Evolutionary conservation across 2,329 filamentous ascomycete genomes (phyloP).

Genomic region (Diplodia seriata): DNA sequence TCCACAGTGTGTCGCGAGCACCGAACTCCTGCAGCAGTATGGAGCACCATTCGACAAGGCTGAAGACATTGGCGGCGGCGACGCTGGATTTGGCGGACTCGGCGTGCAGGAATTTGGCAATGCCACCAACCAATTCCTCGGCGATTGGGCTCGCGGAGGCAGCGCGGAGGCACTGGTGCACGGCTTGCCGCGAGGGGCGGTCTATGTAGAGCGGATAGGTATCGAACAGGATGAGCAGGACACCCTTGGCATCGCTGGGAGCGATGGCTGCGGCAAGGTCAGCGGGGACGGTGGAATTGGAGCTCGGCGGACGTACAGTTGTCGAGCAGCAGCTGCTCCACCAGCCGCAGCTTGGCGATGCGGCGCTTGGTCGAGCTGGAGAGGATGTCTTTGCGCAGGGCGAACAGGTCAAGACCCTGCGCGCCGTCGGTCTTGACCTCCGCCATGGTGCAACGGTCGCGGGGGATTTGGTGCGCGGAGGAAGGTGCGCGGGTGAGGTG

Average conservation of each 20-base stretch:
- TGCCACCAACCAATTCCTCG: constrained; percentile 64
- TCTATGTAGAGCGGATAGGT: constrained; percentile 90
- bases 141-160: constrained; percentile 67
- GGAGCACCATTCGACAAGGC: constrained; percentile 88
- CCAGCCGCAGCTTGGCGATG: constrained; percentile 52
- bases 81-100: constrained; percentile 81
- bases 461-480: constrained; percentile 13
- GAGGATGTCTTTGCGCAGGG: constrained; percentile 52
- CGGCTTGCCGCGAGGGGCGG: constrained; percentile 80
- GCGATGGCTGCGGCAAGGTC: constrained; percentile 46
- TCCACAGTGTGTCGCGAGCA: constrained; percentile 66
- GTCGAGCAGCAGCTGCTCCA: constrained; percentile 53
- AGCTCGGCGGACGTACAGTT: constrained; percentile 55
- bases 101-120: constrained; percentile 70
- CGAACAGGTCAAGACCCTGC: constrained; percentile 44
- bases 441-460: constrained; percentile 40
- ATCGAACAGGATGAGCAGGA: constrained; percentile 79
- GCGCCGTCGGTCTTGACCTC: constrained; percentile 45
- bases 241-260: constrained; percentile 53
- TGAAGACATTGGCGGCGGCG: constrained; percentile 81
- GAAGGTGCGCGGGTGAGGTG: constrained; percentile 15
- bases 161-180: constrained; percentile 77
- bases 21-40: constrained; percentile 76
- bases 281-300: constrained; percentile 41
- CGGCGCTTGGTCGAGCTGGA: constrained; percentile 58